Conservation (phyloP, 179 eudicot species). For the Beta macrorhiza region DNA sequence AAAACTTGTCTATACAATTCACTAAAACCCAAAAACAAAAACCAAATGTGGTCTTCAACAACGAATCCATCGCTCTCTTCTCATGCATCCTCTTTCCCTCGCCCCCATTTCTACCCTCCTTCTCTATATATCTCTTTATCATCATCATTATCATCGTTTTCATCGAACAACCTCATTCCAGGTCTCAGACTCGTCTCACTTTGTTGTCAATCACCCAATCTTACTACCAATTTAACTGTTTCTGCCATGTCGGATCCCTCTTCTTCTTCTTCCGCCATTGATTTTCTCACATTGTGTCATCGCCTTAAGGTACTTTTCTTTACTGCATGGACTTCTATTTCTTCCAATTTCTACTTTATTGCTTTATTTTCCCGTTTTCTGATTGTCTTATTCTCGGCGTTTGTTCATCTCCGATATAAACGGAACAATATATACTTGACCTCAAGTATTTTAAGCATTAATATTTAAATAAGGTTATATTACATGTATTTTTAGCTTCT, state of each 20-base stretch:
- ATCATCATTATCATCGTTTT: slow-evolving; percentile 15
- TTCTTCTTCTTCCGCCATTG: slow-evolving; percentile 39
- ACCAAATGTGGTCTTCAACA: slow-evolving; percentile 16
- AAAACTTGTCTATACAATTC: neutral
- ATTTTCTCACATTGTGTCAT: slow-evolving; percentile 47
- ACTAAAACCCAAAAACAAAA: neutral
- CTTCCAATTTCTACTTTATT: neutral
- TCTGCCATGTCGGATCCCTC: slow-evolving; percentile 25
- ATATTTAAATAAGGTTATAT: too few relatives aligned
- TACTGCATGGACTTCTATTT: neutral
- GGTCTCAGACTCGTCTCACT: slow-evolving; percentile 21
- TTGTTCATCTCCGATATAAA: too few relatives aligned
- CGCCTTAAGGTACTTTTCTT: slow-evolving; percentile 36
- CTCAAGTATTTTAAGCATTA: too few relatives aligned
- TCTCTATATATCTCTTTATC: slow-evolving; percentile 3
- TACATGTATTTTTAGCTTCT: too few relatives aligned
- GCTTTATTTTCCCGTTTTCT: neutral
- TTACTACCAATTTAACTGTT: neutral
- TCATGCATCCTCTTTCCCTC: neutral
- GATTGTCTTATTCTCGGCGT: neutral
- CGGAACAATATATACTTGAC: too few relatives aligned
- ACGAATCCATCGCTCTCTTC: slow-evolving; percentile 21
- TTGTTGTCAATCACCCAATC: slow-evolving; percentile 28
- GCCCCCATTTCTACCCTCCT: slow-evolving; percentile 8
- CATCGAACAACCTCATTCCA: slow-evolving; percentile 2